Evolutionary conservation across 2,329 filamentous ascomycete genomes (phyloP).

Genomic region (Emmonsia crescens): DNA sequence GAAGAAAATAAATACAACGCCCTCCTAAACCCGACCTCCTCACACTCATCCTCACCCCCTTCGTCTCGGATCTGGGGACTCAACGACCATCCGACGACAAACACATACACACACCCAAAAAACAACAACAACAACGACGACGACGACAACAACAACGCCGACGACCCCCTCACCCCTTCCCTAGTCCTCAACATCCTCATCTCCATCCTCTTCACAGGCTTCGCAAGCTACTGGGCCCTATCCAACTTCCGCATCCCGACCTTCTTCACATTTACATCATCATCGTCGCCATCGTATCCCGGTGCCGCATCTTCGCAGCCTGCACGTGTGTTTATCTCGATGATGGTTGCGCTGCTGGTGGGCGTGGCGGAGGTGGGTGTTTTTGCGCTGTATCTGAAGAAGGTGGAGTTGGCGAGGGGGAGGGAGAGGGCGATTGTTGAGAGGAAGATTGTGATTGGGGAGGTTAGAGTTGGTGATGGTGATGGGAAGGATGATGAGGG

Average conservation of each 20-base stretch:
- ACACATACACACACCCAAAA: background rate
- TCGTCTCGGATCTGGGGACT: conserved; percentile 11
- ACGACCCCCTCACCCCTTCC: conserved; percentile 35
- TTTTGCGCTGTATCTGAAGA: conserved; percentile 37
- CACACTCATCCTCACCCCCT: conserved; percentile 21
- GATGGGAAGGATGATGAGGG: background rate
- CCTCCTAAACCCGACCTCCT: conserved; percentile 55
- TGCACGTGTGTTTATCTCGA: conserved; percentile 30
- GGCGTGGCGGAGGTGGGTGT: conserved; percentile 38
- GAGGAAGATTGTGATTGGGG: conserved; percentile 23
- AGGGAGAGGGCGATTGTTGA: conserved; percentile 30
- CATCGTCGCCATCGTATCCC: conserved; percentile 10
- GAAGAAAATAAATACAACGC: conserved; percentile 72
- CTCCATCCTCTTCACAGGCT: conserved; percentile 61
- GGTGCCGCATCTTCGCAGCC: conserved; percentile 21
- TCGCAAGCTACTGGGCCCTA: conserved; percentile 36
- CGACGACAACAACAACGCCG: conserved; percentile 34
- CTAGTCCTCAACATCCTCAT: conserved; percentile 84
- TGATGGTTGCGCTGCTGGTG: conserved; percentile 32
- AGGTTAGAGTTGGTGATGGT: conserved; percentile 7
- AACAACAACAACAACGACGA: background rate
- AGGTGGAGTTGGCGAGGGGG: conserved; percentile 29
- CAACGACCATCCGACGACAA: background rate
- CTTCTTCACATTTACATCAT: conserved; percentile 16
- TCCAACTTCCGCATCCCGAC: conserved; percentile 27